A percentile compares a stretch with the other conserved stretches of the same genome.
These are phyloP conservation scores for Echria macrotheca DNA, from an alignment of 495 filamentous ascomycete genomes.

Conservation along the genomic window DNA sequence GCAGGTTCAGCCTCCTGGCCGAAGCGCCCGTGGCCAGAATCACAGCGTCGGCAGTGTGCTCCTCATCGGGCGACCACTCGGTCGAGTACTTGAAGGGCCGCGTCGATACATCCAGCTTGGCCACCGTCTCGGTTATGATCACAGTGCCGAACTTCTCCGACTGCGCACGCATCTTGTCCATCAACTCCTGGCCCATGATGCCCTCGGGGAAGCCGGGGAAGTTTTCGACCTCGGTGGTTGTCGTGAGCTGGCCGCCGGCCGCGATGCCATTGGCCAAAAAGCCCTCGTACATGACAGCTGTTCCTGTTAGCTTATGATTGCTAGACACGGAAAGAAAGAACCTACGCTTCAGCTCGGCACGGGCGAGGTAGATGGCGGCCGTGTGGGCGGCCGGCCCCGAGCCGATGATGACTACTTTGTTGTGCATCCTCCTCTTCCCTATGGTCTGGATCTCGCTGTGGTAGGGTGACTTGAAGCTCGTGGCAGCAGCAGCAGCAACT, in stretches of 20 bases:
- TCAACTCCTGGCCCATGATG: conserved; percentile 78
- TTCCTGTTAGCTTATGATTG: conserved; percentile 6
- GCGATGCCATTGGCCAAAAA: conserved; percentile 97
- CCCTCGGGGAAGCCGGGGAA: conserved; percentile 89
- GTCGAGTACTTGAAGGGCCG: conserved; percentile 89
- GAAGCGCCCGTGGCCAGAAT: conserved; percentile 97
- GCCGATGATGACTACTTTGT: conserved; percentile 79
- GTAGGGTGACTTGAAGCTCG: conserved; percentile 53
- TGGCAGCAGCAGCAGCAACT: conserved; percentile 57
- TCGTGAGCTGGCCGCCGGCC: conserved; percentile 92
- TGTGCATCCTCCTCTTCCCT: conserved; percentile 63
- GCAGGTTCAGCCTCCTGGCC: conserved; percentile 71
- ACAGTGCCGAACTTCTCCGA: conserved; percentile 85
- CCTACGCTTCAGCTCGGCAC: conserved; percentile 77
- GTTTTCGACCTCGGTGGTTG: conserved; percentile 97
- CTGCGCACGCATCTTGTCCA: conserved; percentile 93
- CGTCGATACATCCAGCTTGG: conserved; percentile 75
- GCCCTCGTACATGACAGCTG: conserved; percentile 90
- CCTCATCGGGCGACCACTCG: conserved; percentile 71
- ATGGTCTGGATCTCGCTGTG: conserved; percentile 43
- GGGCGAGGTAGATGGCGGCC: conserved; percentile 89
- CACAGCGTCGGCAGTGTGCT: conserved; percentile 78
- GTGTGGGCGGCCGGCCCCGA: conserved; percentile 97
- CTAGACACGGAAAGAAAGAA: background rate
- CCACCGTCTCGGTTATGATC: conserved; percentile 88